Conservation (phyloP, 140 eudicot species). For the Stevia rebaudiana region DNA sequence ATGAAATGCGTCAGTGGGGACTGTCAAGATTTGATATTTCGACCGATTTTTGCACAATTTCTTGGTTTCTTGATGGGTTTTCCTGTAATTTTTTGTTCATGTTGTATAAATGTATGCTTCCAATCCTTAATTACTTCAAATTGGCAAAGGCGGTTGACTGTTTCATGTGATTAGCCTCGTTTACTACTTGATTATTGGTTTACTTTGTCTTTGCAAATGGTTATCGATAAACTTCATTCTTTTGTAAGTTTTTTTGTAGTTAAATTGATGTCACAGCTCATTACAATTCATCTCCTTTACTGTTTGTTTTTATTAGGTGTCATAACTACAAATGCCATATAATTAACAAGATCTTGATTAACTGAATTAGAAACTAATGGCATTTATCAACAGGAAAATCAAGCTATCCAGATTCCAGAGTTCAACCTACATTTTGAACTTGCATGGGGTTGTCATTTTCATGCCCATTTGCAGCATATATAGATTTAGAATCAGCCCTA, state of each 20-base stretch:
- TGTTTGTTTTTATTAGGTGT: conserved; percentile 34
- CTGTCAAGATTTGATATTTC: conserved; percentile 20
- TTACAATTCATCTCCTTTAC: conserved; percentile 29
- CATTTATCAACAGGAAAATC: conserved; percentile 34
- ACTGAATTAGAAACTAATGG: conserved; percentile 12
- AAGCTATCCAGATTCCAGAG: conserved; percentile 13
- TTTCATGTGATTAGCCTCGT: conserved; percentile 6
- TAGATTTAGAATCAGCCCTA: conserved; percentile 49
- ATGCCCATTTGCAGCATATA: conserved; percentile 52
- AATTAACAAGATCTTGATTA: conserved; percentile 18
- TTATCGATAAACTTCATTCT: not conserved
- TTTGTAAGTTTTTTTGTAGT: not conserved
- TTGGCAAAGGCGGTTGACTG: conserved; percentile 1
- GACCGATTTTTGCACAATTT: not conserved
- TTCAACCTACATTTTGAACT: conserved; percentile 20
- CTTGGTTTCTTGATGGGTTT: conserved; percentile 5
- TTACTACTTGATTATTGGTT: not conserved
- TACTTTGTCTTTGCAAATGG: conserved; percentile 10
- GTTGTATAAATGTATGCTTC: not conserved
- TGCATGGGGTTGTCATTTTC: conserved; percentile 89
- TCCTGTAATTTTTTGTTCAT: not conserved
- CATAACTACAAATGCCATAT: not conserved
- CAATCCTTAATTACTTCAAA: conserved; percentile 5
- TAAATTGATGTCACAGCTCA: conserved; percentile 35
- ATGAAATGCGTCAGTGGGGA: conserved; percentile 27